Percentiles rank a stretch among this genome's conserved stretches.
phyloP scores from a whole-genome alignment of 352 stramenopile genomes.

The Pseudoperonospora humuli region DNA sequence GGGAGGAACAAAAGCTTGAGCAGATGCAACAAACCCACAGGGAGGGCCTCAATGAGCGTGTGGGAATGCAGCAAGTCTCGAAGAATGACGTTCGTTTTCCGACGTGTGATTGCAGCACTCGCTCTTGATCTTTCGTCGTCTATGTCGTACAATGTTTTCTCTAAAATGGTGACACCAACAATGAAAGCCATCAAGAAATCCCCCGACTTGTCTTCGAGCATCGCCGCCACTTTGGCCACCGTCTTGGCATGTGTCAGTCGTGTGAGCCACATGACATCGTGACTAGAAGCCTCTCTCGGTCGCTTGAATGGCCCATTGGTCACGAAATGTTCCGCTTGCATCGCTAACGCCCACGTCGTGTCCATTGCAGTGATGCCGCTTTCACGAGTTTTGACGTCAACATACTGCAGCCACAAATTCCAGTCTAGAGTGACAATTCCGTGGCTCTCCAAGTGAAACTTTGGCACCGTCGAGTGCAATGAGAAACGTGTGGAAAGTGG shows the following conservation, averaged over 20 bases:
- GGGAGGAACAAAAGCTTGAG: slow-evolving; percentile 53
- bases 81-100: slow-evolving; percentile 60
- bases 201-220: slow-evolving; percentile 18
- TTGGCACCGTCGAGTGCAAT: slow-evolving; percentile 13
- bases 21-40: slow-evolving; percentile 37
- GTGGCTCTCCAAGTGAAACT: slow-evolving; percentile 17
- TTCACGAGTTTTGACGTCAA: slow-evolving; percentile 3
- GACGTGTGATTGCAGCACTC: not conserved
- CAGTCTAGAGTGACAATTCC: slow-evolving; percentile 24
- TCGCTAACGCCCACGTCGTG: slow-evolving; percentile 29
- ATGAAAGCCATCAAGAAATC: slow-evolving; percentile 56
- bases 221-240: slow-evolving; percentile 16
- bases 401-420: slow-evolving; percentile 9
- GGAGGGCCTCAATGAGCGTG: slow-evolving; percentile 25
- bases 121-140: slow-evolving; percentile 9
- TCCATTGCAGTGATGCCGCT: slow-evolving; percentile 18
- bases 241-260: slow-evolving; percentile 18
- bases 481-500: slow-evolving; percentile 2
- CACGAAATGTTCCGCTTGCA: slow-evolving; percentile 30
- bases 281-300: not conserved
- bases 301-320: not conserved
- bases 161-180: slow-evolving; percentile 50
- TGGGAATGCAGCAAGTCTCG: slow-evolving; percentile 47
- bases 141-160: slow-evolving; percentile 56
- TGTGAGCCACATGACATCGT: slow-evolving; percentile 1